Evolutionary conservation across 192 early-diverging fungal species (phyloP), one percentile per base, ranked within the genome.

Genomic region (Ambispora gerdemannii): DNA sequence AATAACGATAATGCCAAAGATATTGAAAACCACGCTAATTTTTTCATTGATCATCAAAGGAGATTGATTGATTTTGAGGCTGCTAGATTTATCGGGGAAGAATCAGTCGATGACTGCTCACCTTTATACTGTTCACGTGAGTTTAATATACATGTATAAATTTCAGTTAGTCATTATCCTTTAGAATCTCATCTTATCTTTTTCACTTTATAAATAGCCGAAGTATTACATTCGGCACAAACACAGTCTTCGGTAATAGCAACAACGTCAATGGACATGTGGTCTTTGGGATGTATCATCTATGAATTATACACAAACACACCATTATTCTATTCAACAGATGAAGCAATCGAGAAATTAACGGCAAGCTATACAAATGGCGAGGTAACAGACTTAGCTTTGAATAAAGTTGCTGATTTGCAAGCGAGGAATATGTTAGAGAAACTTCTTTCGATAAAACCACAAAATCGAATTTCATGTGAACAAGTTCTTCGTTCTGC

Each of bases 21-120:
- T 6, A 15, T 10, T 10, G 38, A 6, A 43, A 43, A 43, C 15
- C 38, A 10, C 15, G 38, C 6, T 10, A 43, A 43, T 10, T 15
- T 43, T 43, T 43, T 10, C 17, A 43, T 47, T 22, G 50, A 63
- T 19, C 7, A 20, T 10, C 70, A 71, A 6, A 81, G 83, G 80
- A 84, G 81, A 52, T 36, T 84, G 60, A 78, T 84, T 62, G 83
- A 84, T 31, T 84, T 84, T 66, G 83, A 84, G 49, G 78, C 78
- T 7, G 78, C 78, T 20, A 73, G 83, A 1, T 74, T 78, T n/a
- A 82, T 80, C 55, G 76, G 71, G 1, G 80, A 84, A 53, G 83
- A 84, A 64, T 59, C 70, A 51, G 80, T 84, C 30, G 80, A 78
- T 11, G 79, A 77, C 0, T 79, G 79, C 36, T 81, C 83, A 6